A percentile compares a stretch with the other conserved stretches of the same genome.
Conservation (phyloP, 2,329 filamentous ascomycete genomes). For the Xylariaceae sp. region DNA sequence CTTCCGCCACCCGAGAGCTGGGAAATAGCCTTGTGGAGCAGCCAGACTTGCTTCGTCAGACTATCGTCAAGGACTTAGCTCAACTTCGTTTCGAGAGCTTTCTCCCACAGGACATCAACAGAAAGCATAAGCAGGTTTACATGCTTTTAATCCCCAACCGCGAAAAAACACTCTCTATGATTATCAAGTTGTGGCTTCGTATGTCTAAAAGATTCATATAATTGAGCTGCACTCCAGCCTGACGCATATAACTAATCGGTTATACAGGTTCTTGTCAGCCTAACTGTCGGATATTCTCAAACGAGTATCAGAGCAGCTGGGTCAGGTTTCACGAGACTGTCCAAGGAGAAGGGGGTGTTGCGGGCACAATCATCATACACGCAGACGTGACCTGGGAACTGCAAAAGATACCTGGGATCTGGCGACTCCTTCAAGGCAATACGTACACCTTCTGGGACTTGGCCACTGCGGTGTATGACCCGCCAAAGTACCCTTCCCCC, state of each 20-base stretch:
- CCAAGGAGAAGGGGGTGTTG: conserved; percentile 7
- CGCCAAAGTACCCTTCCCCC: conserved; percentile 25
- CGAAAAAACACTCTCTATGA: conserved; percentile 13
- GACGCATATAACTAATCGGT: no score
- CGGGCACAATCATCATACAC: conserved; percentile 24
- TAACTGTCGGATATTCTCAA: conserved; percentile 21
- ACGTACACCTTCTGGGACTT: conserved; percentile 23
- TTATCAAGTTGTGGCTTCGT: conserved; percentile 23
- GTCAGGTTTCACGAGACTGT: conserved; percentile 18
- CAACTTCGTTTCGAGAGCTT: conserved; percentile 14
- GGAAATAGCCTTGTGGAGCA: no score
- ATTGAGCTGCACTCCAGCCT: not conserved
- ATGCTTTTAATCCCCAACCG: conserved; percentile 21
- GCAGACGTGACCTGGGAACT: conserved; percentile 18
- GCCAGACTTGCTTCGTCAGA: conserved; percentile 3
- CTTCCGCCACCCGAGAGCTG: no score
- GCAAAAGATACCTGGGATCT: conserved; percentile 19
- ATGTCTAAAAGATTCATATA: conserved; percentile 14
- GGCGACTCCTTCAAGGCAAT: conserved; percentile 15
- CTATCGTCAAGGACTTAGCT: conserved; percentile 13
- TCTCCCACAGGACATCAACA: conserved; percentile 13
- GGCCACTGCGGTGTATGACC: conserved; percentile 16
- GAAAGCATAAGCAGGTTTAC: conserved; percentile 18
- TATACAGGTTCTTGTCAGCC: conserved; percentile 19
- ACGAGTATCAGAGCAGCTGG: conserved; percentile 17